Evolutionary conservation across 73 alveolate species (phyloP), one percentile per base, ranked within the genome.

Genomic region (Uronychia binucleata): DNA sequence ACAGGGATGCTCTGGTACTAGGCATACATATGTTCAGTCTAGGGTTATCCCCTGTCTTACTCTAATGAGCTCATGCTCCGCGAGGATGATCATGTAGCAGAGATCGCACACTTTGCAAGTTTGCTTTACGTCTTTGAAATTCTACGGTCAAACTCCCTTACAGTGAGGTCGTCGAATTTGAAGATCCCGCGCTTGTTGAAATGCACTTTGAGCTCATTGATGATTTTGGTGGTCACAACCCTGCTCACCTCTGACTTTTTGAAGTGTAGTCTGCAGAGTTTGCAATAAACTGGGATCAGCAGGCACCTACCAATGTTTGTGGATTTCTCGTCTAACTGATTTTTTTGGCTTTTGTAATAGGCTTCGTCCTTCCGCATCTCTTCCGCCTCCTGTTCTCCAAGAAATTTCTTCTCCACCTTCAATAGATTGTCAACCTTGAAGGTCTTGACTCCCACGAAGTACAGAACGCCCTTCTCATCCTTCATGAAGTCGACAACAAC

Each of bases 91-190:
- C 85, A 88, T 77, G 33, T 88, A 88, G 77, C 94, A 88, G 33
- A 88, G 88, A 33, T 88, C 94, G 57, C 94, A 88, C 26, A 88
- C 85, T 77, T 77, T 82, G 33, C 90, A 88, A 30, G 94, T 35
- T 58, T 86, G 31, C 77, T 80, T 88, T 35, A 82, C 84, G 75
- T 82, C 85, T 77, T 88, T 74, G 57, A 83, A 77, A 19, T 81
- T 30, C 75, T 81, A 26, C 34, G 13, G 78, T 29, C 30, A 26
- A 81, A 74, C 13, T 58, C 82, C 35, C 34, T 81, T 1, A 81
- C 57, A 57, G 74, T 88, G 19, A 88, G 59, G 28, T 88, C 76
- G 57, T 88, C 94, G 14, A 88, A 76, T 34, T 82, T 57, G 58
- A 88, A 88, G 1, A 88, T 82, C 1, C 94, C 94, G 75, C 94